phyloP scores from a whole-genome alignment of 1,139 yeast species.

The Pichia sp. region DNA sequence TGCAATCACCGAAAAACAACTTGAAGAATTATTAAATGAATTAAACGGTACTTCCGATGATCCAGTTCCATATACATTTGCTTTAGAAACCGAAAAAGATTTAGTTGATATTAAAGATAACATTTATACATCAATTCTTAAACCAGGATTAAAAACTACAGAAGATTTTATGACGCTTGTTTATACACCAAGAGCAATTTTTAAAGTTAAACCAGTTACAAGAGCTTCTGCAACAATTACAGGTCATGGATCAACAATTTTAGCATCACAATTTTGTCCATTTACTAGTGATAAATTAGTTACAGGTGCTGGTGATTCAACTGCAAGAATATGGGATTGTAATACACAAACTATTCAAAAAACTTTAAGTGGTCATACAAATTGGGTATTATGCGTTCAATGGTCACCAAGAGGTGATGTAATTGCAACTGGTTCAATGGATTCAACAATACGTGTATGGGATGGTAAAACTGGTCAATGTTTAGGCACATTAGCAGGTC shows the following conservation, averaged over 20 bases:
- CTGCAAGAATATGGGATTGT: conserved; percentile 98
- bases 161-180: conserved; percentile 90
- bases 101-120: conserved; percentile 72
- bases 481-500: conserved; percentile 76
- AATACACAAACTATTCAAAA: conserved; percentile 86
- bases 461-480: conserved; percentile 69
- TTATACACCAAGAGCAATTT: conserved; percentile 91
- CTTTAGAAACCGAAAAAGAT: conserved; percentile 48
- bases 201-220: conserved; percentile 87
- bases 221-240: conserved; percentile 88
- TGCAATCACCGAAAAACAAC: conserved; percentile 73
- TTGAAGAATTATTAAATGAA: conserved; percentile 80
- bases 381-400: conserved; percentile 92
- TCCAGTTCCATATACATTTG: conserved; percentile 85
- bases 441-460: conserved; percentile 83
- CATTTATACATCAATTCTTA: conserved; percentile 69
- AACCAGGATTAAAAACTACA: conserved; percentile 82
- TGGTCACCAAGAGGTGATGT: conserved; percentile 91
- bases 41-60: conserved; percentile 64
- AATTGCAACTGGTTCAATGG: conserved; percentile 97
- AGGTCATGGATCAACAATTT: conserved; percentile 91
- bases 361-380: conserved; percentile 76
- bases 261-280: conserved; percentile 93
- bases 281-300: conserved; percentile 80
- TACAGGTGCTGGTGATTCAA: conserved; percentile 94